Evolutionary conservation across 331 rosid species (phyloP), one percentile per base, ranked within the genome.

Genomic region (Prunus yedoensis): DNA sequence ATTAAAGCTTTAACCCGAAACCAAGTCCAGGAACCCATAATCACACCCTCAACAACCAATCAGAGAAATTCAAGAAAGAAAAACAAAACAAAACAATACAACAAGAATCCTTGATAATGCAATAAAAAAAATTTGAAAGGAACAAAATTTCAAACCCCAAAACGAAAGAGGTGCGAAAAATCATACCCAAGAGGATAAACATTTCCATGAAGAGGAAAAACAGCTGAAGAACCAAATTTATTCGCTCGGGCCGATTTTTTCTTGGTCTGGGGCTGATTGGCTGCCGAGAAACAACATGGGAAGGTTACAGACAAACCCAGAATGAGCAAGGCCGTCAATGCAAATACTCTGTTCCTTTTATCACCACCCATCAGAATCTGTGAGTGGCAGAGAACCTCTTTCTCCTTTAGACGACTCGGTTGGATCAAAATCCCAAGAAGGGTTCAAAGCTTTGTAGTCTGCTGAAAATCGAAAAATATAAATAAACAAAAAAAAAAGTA

Each of bases 161-260:
- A 5, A 25, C 2, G n/a, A 32, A 81, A 12, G 21, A 66, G 32
- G 70, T 1, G 59, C 15, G 10, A 6, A 68, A 21, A 68, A 52
- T 41, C 89, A 62, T 84, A 94, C 98, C 98, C 97, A 65, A 70
- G 71, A 52, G 98, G 98, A 73, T 90, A 94, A 30, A 91, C 96
- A 66, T 90, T 90, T 60, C 97, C 96, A 12, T 64, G 78, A 75
- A 91, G 28, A 0, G 38, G 87, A 8, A 91, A 82, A 66, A 80
- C 67, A 49, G 68, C 46, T 1, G 96, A 81, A 27, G 90, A 78
- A 50, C 25, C 73, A 5, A 45, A 4, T 46, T 69, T 69, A 25
- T 23, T 41, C 16, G 3, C 6, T 0, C 4, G 68, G 46, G 3
- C 25, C 6, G 75, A 25, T n/a, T 76, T 83, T 15, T 58, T 70